These are phyloP conservation scores for Spathaspora passalidarum DNA, from an alignment of 805 yeast species.

Conservation along the genomic window DNA sequence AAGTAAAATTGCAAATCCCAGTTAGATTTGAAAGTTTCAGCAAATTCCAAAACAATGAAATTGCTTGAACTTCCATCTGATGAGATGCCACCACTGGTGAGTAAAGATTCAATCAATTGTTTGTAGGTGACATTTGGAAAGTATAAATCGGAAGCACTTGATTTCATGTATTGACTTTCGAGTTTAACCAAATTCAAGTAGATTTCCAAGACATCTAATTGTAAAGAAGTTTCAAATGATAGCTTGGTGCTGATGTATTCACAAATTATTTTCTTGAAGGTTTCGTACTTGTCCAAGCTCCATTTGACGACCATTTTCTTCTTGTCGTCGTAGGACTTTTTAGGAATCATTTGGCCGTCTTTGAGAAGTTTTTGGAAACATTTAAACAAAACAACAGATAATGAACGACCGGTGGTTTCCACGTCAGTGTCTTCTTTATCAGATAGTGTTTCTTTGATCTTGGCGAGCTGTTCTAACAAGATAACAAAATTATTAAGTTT, in stretches of 20 bases:
- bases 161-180: slow-evolving; percentile 54
- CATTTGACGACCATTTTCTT: slow-evolving; percentile 54
- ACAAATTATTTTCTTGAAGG: slow-evolving; percentile 46
- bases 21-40: slow-evolving; percentile 48
- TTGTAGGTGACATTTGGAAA: slow-evolving; percentile 60
- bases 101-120: slow-evolving; percentile 32
- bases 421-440: slow-evolving; percentile 17
- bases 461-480: slow-evolving; percentile 40
- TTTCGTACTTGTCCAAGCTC: slow-evolving; percentile 57
- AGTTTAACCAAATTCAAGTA: slow-evolving; percentile 52
- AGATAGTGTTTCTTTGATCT: slow-evolving; percentile 16
- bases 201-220: slow-evolving; percentile 52
- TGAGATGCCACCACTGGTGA: slow-evolving; percentile 33
- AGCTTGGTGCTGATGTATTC: slow-evolving; percentile 37
- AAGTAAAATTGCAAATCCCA: slow-evolving; percentile 82
- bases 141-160: slow-evolving; percentile 50
- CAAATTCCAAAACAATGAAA: slow-evolving; percentile 53
- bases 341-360: slow-evolving; percentile 36
- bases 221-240: slow-evolving; percentile 49
- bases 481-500: slow-evolving; percentile 52
- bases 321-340: slow-evolving; percentile 39
- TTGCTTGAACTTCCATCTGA: slow-evolving; percentile 48
- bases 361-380: slow-evolving; percentile 49
- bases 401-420: slow-evolving; percentile 36
- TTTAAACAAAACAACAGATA: slow-evolving; percentile 41